These are phyloP conservation scores for Thalia dealbata DNA, from an alignment of 176 grass and related monocot genomes.

Conservation along the genomic window DNA sequence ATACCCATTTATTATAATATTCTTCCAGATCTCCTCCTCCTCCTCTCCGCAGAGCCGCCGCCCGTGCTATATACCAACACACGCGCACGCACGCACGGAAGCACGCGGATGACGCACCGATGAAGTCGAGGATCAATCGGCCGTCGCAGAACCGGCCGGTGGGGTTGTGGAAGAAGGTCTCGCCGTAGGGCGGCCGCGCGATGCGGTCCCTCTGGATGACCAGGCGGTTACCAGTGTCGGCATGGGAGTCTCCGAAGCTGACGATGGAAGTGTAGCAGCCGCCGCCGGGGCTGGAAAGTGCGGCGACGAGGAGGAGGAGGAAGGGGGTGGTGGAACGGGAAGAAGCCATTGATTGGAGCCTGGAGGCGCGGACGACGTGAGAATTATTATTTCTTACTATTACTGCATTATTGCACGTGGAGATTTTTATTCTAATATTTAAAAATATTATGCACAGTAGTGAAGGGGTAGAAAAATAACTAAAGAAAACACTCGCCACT, in stretches of 20 bases:
- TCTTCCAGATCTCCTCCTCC: too few species aligned
- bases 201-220: conserved; percentile 27
- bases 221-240: conserved; percentile 64
- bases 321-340: not conserved
- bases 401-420: too few species aligned
- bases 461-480: too few species aligned
- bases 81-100: too few species aligned
- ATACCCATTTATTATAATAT: not conserved
- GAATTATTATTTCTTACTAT: too few species aligned
- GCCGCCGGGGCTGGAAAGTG: too few species aligned
- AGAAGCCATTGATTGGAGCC: not conserved
- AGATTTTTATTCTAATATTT: too few species aligned
- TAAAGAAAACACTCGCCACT: too few species aligned
- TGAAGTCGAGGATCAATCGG: conserved; percentile 64
- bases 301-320: not conserved
- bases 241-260: conserved; percentile 75
- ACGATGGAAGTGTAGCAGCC: conserved; percentile 59
- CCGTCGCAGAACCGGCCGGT: conserved; percentile 74
- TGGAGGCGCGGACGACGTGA: too few species aligned
- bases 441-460: too few species aligned
- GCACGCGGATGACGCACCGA: conserved; percentile 39
- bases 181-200: conserved; percentile 45
- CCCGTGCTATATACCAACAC: too few species aligned
- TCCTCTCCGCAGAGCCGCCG: too few species aligned
- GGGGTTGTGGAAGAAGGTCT: conserved; percentile 60